These are phyloP conservation scores for Pestalotiopsis sp. DNA, from an alignment of 2,329 filamentous ascomycete genomes.

Conservation along the genomic window DNA sequence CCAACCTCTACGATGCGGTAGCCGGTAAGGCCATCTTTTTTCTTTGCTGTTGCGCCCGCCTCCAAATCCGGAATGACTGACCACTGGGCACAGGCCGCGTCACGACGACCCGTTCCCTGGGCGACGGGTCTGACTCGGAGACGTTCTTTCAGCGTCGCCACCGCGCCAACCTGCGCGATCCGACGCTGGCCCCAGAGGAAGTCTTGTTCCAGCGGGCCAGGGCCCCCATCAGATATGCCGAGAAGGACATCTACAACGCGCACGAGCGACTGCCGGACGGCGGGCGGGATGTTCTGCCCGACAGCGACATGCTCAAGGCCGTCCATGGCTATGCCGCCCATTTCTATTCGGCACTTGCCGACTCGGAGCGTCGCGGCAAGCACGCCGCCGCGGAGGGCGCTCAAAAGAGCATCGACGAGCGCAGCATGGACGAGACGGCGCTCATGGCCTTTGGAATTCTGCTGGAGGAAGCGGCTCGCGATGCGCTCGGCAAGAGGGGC, in stretches of 20 bases:
- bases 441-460: constrained; percentile 75
- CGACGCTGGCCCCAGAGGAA: constrained; percentile 65
- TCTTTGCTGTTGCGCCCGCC: neutral
- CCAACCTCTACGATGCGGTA: constrained; percentile 73
- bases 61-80: neutral
- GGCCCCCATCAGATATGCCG: constrained; percentile 68
- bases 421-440: constrained; percentile 78
- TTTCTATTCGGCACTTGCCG: constrained; percentile 58
- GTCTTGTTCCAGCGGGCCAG: constrained; percentile 67
- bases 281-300: constrained; percentile 56
- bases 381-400: constrained; percentile 5
- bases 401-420: constrained; percentile 43
- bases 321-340: constrained; percentile 69
- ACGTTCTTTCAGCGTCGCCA: constrained; percentile 14
- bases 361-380: neutral
- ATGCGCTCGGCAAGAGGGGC: constrained; percentile 63
- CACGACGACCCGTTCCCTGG: constrained; percentile 30
- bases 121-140: constrained; percentile 21
- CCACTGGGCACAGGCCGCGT: constrained; percentile 32
- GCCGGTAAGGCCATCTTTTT: constrained; percentile 53
- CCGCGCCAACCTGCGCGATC: constrained; percentile 29
- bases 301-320: constrained; percentile 69
- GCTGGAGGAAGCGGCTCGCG: constrained; percentile 68
- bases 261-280: constrained; percentile 55
- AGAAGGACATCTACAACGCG: constrained; percentile 72